Percentiles rank a stretch among this genome's conserved stretches.
These are phyloP conservation scores for Talaromyces atroroseus DNA, from an alignment of 2,329 filamentous ascomycete genomes.

Conservation along the genomic window DNA sequence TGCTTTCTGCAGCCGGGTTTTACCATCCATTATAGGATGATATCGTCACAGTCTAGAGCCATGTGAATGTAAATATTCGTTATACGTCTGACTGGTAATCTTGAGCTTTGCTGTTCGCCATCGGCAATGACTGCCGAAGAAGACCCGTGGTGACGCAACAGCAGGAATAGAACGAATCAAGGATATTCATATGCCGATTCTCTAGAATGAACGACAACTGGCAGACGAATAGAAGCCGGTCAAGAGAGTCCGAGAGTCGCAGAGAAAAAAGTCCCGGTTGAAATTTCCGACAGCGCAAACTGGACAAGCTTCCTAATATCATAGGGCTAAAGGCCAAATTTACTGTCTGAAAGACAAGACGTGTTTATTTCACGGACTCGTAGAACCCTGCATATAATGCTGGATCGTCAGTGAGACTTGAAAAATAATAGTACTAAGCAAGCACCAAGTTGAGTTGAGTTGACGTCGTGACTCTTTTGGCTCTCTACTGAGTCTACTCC, in stretches of 20 bases:
- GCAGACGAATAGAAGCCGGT: neutral
- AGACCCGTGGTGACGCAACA: slow-evolving; percentile 9
- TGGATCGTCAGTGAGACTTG: too few species aligned
- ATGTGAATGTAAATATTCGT: neutral
- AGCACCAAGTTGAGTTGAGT: too few species aligned
- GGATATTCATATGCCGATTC: neutral
- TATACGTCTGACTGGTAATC: neutral
- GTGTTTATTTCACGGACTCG: too few species aligned
- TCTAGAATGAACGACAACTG: neutral
- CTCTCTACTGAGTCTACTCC: too few species aligned
- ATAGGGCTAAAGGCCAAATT: too few species aligned
- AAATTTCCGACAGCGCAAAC: too few species aligned
- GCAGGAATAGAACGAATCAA: neutral
- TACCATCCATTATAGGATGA: slow-evolving; percentile 27
- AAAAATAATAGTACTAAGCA: too few species aligned
- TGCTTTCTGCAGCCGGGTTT: slow-evolving; percentile 45
- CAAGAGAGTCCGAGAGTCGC: neutral
- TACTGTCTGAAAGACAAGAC: too few species aligned
- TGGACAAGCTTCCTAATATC: too few species aligned
- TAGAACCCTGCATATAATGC: too few species aligned
- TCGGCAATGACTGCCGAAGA: slow-evolving; percentile 8
- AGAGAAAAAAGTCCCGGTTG: too few species aligned
- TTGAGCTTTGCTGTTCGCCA: neutral
- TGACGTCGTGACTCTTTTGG: too few species aligned
- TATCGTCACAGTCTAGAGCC: neutral